Conservation (phyloP, 2,329 filamentous ascomycete genomes). For the Penicillium verrucosum region DNA sequence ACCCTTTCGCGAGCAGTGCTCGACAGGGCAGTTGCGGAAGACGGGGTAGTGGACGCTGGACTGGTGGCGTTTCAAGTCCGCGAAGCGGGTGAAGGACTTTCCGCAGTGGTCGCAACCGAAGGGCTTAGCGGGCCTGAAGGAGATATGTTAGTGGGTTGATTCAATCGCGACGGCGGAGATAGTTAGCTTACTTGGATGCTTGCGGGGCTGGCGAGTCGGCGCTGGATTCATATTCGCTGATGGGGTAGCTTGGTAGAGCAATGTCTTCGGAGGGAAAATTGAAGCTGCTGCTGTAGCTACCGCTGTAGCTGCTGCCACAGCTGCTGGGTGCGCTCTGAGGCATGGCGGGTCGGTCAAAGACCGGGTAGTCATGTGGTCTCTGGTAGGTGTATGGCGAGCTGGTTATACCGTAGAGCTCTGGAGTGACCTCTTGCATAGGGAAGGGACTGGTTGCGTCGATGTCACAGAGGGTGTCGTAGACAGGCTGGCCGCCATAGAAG, state of each 20-base stretch:
- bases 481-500: constrained; percentile 20
- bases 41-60: constrained; percentile 46
- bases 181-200: constrained; percentile 26
- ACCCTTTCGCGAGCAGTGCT: constrained; percentile 47
- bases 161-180: not conserved
- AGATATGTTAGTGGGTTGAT: constrained; percentile 2
- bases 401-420: constrained; percentile 19
- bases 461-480: constrained; percentile 21
- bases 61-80: constrained; percentile 51
- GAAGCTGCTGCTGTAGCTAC: constrained; percentile 13
- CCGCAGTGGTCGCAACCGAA: constrained; percentile 35
- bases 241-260: constrained; percentile 15
- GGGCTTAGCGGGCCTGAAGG: constrained; percentile 28
- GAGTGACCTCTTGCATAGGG: constrained; percentile 14
- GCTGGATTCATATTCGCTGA: constrained; percentile 11
- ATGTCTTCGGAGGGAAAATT: constrained; percentile 18
- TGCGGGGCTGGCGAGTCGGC: constrained; percentile 19
- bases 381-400: constrained; percentile 21
- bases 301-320: constrained; percentile 16
- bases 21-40: constrained; percentile 44
- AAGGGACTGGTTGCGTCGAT: constrained; percentile 17
- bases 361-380: constrained; percentile 9
- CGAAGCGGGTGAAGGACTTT: constrained; percentile 46
- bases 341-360: constrained; percentile 26
- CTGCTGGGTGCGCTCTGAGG: constrained; percentile 25